Conservation (phyloP, 169 alveolate species). For the Plasmodium inui region DNA sequence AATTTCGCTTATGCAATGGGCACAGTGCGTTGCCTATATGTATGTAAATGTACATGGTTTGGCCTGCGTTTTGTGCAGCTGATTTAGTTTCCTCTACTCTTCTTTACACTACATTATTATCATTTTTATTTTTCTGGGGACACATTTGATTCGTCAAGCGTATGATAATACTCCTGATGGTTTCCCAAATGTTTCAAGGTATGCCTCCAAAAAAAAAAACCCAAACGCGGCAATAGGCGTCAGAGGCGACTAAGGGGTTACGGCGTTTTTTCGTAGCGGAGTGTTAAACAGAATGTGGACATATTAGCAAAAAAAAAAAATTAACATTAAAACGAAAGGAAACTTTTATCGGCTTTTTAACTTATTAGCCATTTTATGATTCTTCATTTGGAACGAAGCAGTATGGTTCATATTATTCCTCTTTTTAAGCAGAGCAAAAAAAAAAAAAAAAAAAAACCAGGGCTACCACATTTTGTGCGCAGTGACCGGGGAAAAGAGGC, state of each 20-base stretch:
- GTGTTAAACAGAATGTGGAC: neutral
- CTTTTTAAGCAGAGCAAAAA: neutral
- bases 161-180: neutral
- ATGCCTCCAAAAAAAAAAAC: neutral
- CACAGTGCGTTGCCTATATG: neutral
- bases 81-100: neutral
- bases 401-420: neutral
- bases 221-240: neutral
- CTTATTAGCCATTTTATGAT: neutral
- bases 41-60: neutral
- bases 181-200: neutral
- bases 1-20: neutral
- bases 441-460: neutral
- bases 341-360: neutral
- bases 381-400: neutral
- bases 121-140: neutral
- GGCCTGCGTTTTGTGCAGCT: neutral
- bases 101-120: neutral
- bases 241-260: conserved; percentile 12
- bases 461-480: neutral
- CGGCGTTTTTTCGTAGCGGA: neutral
- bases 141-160: neutral
- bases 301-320: neutral
- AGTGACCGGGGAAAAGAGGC: neutral
- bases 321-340: neutral